Conservation (phyloP, 225 moss, liverwort and hornwort species). For the Physcomitrium patens region DNA sequence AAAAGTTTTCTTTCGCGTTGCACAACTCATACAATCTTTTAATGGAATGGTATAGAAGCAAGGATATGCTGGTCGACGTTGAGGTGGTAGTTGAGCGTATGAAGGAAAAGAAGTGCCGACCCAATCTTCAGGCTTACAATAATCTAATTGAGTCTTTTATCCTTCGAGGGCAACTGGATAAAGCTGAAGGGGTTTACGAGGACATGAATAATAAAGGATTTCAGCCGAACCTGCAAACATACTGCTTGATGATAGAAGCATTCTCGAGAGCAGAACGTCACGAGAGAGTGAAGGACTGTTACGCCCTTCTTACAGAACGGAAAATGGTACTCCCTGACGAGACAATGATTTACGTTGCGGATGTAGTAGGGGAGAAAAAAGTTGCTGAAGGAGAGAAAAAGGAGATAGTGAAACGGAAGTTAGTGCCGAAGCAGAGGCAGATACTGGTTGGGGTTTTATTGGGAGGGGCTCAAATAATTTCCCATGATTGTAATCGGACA, state of each 20-base stretch:
- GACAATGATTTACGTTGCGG: conserved; percentile 44
- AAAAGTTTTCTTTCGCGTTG: conserved; percentile 51
- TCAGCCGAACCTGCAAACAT: conserved; percentile 62
- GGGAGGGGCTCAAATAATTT: conserved; percentile 76
- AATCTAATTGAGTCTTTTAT: conserved; percentile 73
- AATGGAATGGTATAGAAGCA: conserved; percentile 73
- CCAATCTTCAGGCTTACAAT: conserved; percentile 74
- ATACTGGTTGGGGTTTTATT: conserved; percentile 85
- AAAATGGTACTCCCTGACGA: conserved; percentile 62
- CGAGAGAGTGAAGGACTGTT: conserved; percentile 61
- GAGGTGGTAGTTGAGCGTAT: conserved; percentile 68
- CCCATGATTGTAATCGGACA: conserved; percentile 69
- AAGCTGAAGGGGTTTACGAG: conserved; percentile 65
- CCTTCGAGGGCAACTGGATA: conserved; percentile 56
- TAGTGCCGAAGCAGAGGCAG: conserved; percentile 71
- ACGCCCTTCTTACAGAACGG: conserved; percentile 49
- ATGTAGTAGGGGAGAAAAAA: conserved; percentile 58
- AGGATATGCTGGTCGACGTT: conserved; percentile 53
- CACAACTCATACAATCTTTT: conserved; percentile 71
- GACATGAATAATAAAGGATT: conserved; percentile 58
- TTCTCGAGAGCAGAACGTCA: conserved; percentile 51
- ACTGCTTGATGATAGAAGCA: conserved; percentile 72
- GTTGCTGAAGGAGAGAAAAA: conserved; percentile 43
- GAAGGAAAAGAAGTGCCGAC: conserved; percentile 67
- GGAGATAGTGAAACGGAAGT: conserved; percentile 55